A percentile compares a stretch with the other conserved stretches of the same genome.
These are phyloP conservation scores for Cytospora piceicola DNA, from an alignment of 2,329 filamentous ascomycete species.

Conservation along the genomic window DNA sequence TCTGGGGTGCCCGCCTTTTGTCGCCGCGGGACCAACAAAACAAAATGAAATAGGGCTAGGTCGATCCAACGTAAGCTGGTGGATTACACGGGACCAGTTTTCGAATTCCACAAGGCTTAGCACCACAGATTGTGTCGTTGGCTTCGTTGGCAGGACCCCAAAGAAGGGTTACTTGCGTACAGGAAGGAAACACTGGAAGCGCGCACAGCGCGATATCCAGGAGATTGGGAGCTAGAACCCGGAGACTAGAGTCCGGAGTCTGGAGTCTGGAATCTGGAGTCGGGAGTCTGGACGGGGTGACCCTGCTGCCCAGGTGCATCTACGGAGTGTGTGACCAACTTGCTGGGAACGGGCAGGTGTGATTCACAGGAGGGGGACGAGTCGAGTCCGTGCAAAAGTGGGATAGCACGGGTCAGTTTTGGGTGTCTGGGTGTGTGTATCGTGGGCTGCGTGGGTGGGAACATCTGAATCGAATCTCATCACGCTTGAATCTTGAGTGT, in stretches of 20 bases:
- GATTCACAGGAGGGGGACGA: constrained; percentile 7
- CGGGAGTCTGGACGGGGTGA: background rate
- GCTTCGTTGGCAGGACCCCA: background rate
- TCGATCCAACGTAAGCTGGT: background rate
- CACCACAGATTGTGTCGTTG: constrained; percentile 12
- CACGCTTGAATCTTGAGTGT: no score
- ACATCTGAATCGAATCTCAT: no score
- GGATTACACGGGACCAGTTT: background rate
- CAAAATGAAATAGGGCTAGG: background rate
- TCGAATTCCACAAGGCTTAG: background rate
- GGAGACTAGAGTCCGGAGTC: background rate
- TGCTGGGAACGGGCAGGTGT: constrained; percentile 16
- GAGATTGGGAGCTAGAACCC: constrained; percentile 1
- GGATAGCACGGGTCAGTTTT: background rate
- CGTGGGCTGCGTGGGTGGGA: no score
- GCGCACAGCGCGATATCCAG: constrained; percentile 18
- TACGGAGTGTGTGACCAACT: constrained; percentile 11
- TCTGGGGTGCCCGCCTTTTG: background rate
- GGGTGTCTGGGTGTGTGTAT: no score
- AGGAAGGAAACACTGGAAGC: constrained; percentile 15
- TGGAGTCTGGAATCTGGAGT: background rate
- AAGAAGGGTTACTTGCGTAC: constrained; percentile 17
- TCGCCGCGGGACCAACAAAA: background rate
- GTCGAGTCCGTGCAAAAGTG: constrained; percentile 20
- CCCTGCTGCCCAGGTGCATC: background rate